Evolutionary conservation across 768 basidiomycete genomes (phyloP).

Genomic region (Tulasnella sp.): DNA sequence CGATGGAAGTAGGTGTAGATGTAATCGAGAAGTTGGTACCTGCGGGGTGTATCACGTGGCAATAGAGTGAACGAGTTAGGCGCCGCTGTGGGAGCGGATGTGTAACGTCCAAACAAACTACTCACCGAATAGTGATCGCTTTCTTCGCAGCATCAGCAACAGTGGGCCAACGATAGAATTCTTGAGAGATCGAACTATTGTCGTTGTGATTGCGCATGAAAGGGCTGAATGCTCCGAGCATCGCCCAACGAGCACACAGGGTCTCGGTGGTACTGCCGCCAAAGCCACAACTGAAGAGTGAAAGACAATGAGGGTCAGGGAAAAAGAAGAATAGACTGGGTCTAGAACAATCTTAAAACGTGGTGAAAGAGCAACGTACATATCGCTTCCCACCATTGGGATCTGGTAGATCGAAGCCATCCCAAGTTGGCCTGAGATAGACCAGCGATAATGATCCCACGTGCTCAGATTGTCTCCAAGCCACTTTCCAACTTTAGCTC

Average conservation of each 20-base stretch:
- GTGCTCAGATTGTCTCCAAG: constrained; percentile 56
- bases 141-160: constrained; percentile 53
- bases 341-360: constrained; percentile 28
- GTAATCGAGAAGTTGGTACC: constrained; percentile 63
- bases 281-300: constrained; percentile 22
- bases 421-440: constrained; percentile 59
- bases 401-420: constrained; percentile 58
- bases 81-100: background rate
- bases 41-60: constrained; percentile 25
- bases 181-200: constrained; percentile 47
- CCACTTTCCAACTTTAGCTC: constrained; percentile 63
- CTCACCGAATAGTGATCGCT: constrained; percentile 52
- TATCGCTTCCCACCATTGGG: constrained; percentile 72
- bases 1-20: constrained; percentile 63
- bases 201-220: constrained; percentile 69
- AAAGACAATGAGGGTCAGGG: background rate
- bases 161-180: constrained; percentile 58
- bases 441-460: constrained; percentile 52
- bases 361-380: constrained; percentile 47
- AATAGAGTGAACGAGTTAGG: background rate
- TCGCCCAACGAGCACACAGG: constrained; percentile 69
- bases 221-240: constrained; percentile 67
- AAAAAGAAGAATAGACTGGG: background rate
- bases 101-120: constrained; percentile 6
- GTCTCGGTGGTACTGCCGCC: constrained; percentile 52